These are phyloP conservation scores for Fusarium scirpi DNA, from an alignment of 2,329 filamentous ascomycete species.

Conservation along the genomic window DNA sequence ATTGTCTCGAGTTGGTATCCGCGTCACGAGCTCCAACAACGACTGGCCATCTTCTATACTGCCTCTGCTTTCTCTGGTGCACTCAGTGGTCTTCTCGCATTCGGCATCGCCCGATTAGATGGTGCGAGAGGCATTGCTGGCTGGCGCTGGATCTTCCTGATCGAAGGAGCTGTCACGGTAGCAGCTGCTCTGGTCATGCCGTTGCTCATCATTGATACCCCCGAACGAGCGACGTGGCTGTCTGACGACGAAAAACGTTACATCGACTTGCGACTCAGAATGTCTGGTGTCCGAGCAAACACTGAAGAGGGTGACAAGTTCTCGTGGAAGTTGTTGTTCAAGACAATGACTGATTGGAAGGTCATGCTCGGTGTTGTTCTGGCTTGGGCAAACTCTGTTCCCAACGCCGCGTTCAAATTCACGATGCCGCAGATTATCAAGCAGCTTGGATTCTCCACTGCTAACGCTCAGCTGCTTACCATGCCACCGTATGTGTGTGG, in stretches of 20 bases:
- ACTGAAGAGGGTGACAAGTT: conserved; percentile 44
- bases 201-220: conserved; percentile 59
- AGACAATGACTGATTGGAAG: conserved; percentile 57
- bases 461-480: conserved; percentile 45
- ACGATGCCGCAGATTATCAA: conserved; percentile 54
- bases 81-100: conserved; percentile 60
- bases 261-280: conserved; percentile 44
- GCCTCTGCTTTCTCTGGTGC: conserved; percentile 55
- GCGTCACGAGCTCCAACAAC: conserved; percentile 46
- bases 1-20: conserved; percentile 49
- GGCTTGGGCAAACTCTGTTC: conserved; percentile 49
- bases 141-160: conserved; percentile 67
- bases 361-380: conserved; percentile 51
- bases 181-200: conserved; percentile 47
- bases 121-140: conserved; percentile 56
- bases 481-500: conserved; percentile 54
- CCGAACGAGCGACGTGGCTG: conserved; percentile 51
- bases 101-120: conserved; percentile 58
- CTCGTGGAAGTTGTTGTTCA: conserved; percentile 44
- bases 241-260: conserved; percentile 53
- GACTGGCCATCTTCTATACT: conserved; percentile 53
- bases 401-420: conserved; percentile 45
- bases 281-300: conserved; percentile 49
- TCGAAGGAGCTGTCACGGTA: conserved; percentile 61
- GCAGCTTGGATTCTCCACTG: conserved; percentile 54